phyloP scores from a whole-genome alignment of 192 early-diverging fungal species.

The Jimgerdemannia flammicorona region DNA sequence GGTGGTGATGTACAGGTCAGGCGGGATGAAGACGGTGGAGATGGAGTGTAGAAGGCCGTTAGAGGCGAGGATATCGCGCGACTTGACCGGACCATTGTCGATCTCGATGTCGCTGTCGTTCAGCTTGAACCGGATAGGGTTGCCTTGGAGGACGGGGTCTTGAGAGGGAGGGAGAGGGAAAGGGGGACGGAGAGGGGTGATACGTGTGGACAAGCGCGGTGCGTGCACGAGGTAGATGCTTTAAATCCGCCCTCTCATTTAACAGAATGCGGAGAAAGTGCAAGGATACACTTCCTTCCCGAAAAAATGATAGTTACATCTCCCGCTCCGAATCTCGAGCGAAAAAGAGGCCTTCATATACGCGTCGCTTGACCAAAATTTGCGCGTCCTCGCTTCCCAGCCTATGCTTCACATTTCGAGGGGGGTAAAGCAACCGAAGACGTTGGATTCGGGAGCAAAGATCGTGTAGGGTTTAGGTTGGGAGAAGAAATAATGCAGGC shows the following conservation, averaged over 20 bases:
- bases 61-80: conserved; percentile 34
- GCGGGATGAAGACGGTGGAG: conserved; percentile 30
- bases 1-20: neutral
- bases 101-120: too few relatives aligned
- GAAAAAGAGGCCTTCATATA: neutral
- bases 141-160: too few relatives aligned
- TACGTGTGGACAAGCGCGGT: too few relatives aligned
- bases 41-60: conserved; percentile 46
- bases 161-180: too few relatives aligned
- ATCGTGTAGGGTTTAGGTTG: neutral
- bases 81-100: too few relatives aligned
- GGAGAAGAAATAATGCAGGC: neutral
- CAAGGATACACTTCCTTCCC: neutral
- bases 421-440: neutral
- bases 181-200: too few relatives aligned
- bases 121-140: too few relatives aligned
- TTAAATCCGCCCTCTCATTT: too few relatives aligned
- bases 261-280: neutral
- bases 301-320: neutral
- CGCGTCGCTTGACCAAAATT: neutral
- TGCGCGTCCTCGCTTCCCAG: neutral
- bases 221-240: too few relatives aligned
- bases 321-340: neutral
- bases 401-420: too few relatives aligned
- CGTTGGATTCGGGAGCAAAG: neutral